These are phyloP conservation scores for Podaxis mareebaensis DNA, from an alignment of 768 basidiomycete species.

Conservation along the genomic window DNA sequence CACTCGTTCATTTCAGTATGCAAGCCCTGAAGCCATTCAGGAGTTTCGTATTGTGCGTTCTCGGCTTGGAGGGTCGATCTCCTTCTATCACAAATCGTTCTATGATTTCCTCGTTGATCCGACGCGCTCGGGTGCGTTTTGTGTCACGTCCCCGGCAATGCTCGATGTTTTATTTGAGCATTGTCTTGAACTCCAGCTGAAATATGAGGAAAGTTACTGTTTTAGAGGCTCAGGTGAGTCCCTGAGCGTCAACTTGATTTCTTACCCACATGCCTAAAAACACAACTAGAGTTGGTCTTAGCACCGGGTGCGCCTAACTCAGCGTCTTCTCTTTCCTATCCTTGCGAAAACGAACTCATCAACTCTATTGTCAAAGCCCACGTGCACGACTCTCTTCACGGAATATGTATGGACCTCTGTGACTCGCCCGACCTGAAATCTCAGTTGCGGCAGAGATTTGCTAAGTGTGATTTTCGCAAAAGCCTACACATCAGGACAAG, in stretches of 20 bases:
- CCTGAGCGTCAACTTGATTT: background rate
- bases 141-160: background rate
- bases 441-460: background rate
- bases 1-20: background rate
- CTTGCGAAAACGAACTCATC: background rate
- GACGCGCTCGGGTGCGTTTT: background rate
- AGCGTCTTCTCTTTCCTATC: background rate
- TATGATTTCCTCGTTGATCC: background rate
- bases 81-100: conserved; percentile 3
- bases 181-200: background rate
- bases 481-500: background rate
- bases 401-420: background rate
- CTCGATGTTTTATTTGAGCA: background rate
- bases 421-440: background rate
- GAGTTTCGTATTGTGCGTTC: background rate
- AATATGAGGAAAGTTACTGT: background rate
- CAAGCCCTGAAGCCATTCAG: too few species aligned
- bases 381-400: background rate
- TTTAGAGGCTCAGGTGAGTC: background rate
- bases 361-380: background rate
- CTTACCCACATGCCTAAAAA: background rate
- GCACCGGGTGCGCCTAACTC: background rate
- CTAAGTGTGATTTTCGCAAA: conserved; percentile 2
- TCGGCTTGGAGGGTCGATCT: background rate
- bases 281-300: background rate